These are phyloP conservation scores for Aquilaria sinensis DNA, from an alignment of 345 rosid species.

Conservation along the genomic window DNA sequence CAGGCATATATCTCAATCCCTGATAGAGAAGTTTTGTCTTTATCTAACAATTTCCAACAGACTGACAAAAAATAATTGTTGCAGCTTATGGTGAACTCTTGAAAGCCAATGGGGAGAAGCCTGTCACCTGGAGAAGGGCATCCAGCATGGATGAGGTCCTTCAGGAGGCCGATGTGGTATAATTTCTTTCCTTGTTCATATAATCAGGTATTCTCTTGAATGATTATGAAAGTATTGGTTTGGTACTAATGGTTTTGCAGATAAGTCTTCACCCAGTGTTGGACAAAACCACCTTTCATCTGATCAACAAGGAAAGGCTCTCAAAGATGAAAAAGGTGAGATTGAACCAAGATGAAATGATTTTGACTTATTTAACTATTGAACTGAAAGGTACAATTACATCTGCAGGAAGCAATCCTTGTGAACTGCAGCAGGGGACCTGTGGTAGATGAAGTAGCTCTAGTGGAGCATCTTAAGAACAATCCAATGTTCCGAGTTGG, in stretches of 20 bases:
- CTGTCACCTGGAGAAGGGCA: slow-evolving; percentile 93
- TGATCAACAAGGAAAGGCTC: slow-evolving; percentile 88
- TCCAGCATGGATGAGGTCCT: slow-evolving; percentile 87
- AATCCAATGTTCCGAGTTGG: slow-evolving; percentile 98
- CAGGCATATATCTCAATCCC: slow-evolving; percentile 36
- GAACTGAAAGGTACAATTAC: background rate
- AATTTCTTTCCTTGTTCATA: slow-evolving; percentile 9
- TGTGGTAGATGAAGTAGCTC: slow-evolving; percentile 85
- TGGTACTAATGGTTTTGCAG: slow-evolving; percentile 30
- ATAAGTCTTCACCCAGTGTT: slow-evolving; percentile 94
- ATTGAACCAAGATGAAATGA: background rate
- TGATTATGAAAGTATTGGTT: background rate
- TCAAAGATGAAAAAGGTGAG: slow-evolving; percentile 90
- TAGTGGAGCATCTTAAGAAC: slow-evolving; percentile 75
- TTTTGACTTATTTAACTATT: background rate
- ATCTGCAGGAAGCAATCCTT: slow-evolving; percentile 81
- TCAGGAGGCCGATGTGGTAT: slow-evolving; percentile 79
- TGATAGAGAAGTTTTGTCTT: no score
- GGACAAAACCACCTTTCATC: slow-evolving; percentile 94
- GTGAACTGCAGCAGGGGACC: slow-evolving; percentile 97
- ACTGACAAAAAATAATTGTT: background rate
- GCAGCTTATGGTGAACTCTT: slow-evolving; percentile 83
- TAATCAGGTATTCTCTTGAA: slow-evolving; percentile 2
- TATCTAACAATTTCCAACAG: no score
- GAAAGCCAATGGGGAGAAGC: slow-evolving; percentile 76